A percentile compares a stretch with the other conserved stretches of the same genome.
phyloP scores from a whole-genome alignment of 768 basidiomycete genomes.

The Calocybe indica region DNA sequence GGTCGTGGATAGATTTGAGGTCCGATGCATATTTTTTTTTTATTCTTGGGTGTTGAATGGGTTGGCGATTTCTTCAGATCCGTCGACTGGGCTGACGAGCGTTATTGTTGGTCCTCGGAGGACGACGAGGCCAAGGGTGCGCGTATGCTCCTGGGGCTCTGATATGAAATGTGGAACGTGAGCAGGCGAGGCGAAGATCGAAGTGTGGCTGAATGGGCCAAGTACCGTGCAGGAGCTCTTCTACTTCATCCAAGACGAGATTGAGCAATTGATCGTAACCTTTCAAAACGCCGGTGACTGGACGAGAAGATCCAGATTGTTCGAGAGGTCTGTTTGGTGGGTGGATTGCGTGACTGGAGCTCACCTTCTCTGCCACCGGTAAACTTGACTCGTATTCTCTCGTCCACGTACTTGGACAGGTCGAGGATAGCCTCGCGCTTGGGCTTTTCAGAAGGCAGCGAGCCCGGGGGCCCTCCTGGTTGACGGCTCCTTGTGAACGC shows the following conservation, averaged over 20 bases:
- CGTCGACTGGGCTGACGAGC: slow-evolving; percentile 90
- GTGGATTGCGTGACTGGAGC: not conserved
- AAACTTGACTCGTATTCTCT: slow-evolving; percentile 92
- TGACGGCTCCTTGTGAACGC: slow-evolving; percentile 42
- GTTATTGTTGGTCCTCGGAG: slow-evolving; percentile 93
- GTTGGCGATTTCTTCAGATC: slow-evolving; percentile 90
- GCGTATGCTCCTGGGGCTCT: slow-evolving; percentile 62
- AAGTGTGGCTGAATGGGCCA: not conserved
- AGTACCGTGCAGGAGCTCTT: slow-evolving; percentile 73
- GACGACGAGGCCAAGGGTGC: slow-evolving; percentile 79
- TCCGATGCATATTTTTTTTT: slow-evolving; percentile 6
- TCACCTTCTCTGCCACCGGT: slow-evolving; percentile 95
- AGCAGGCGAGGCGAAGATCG: slow-evolving; percentile 3
- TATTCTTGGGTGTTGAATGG: slow-evolving; percentile 76
- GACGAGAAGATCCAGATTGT: slow-evolving; percentile 3
- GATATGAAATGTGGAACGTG: slow-evolving; percentile 3
- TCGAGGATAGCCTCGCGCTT: slow-evolving; percentile 94
- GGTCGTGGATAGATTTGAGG: slow-evolving; percentile 1
- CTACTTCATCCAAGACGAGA: slow-evolving; percentile 93
- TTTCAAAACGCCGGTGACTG: slow-evolving; percentile 90
- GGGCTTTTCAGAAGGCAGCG: slow-evolving; percentile 60
- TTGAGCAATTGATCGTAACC: slow-evolving; percentile 96
- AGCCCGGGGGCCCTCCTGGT: slow-evolving; percentile 35
- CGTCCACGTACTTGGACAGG: slow-evolving; percentile 89
- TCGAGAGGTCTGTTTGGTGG: not conserved